Evolutionary conservation across 1,284 basidiomycete genomes (phyloP), one percentile per base, ranked within the genome.

Genomic region (Microbotryum lychnidis-dioicae): DNA sequence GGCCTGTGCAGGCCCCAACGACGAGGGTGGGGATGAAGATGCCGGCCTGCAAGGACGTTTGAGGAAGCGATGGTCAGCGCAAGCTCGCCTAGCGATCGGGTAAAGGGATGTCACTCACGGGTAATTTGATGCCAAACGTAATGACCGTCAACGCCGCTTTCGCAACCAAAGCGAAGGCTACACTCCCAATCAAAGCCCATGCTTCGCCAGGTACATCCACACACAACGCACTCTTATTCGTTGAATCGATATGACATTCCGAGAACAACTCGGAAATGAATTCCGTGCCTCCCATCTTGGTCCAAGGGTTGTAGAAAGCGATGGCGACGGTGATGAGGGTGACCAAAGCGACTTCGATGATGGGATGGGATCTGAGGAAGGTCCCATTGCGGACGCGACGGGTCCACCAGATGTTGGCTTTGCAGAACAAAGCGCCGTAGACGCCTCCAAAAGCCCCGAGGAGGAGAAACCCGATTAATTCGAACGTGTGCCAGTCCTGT

Each of bases 21-120:
- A 90, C 92, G 31, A 99, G 83, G 0, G 92, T 91, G 0, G 96
- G 93, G 45, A 97, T 90, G 76, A 98, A 97, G 69, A 98, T 94
- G 3, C 93, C 93, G 4, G 92, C 91, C 23, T 91, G 91, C 9
- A 18, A 42, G 4, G 14, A 42, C 4, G 37, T 2, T 42, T 18
- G 88, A 27, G 90, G 78, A 94, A 90, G 4, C 92, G 93, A 67
- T 96, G 97, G 86, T 75, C 27, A 91, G 69, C 31, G 31, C 31
- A 31, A 31, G 31, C 31, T 31, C 4, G 37, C 2, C 9, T 16
- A 42, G 37, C 4, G 12, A 12, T 42, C 63, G 2, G 66, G 65
- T 23, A 61, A 53, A 58, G 61, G 58, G 56, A 59, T 50, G 29
- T 20, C 31, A 54, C 25, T 54, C 12, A 31, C 48, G n/a, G 90